Evolutionary conservation across 1,284 basidiomycete species (phyloP), one percentile per base, ranked within the genome.

Genomic region (Trichosporon inkin): DNA sequence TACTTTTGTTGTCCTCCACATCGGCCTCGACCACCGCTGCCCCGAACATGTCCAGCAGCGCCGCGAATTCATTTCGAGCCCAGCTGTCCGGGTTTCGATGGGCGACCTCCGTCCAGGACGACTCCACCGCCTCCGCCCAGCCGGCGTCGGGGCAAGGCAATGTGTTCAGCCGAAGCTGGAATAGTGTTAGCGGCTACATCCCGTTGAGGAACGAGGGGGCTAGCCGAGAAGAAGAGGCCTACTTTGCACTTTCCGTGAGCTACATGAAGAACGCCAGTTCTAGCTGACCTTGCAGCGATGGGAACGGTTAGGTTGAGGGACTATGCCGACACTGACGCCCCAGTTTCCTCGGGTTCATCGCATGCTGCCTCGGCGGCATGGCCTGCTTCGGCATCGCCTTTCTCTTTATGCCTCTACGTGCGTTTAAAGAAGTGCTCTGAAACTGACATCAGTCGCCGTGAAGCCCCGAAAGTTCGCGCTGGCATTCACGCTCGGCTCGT

Each of bases 301-400:
- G 74, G 74, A 76, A 61, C 58, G 73, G 72, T 76, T 53, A 60
- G 65, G 28, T 37, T 44, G 1, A 16, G 19, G 8, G 22, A 10
- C 16, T 4, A 35, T 28, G 2, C 10, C 38, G n/a, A 3, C 13
- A 22, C 53, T 60, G 22, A 61, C 54, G 53, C 49, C 39, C 24
- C 38, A 92, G 90, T 68, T 82, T 99, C 68, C 80, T 98, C 8
- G 95, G 92, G n/a, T 99, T 99, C 76, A 84, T 91, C 56, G 89
- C 86, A 24, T 98, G 94, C 73, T 80, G 95, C 52, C 80, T 90
- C 17, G 95, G 95, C 10, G 93, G 93, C 6, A 87, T 86, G 39
- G 89, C 94, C 1, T 99, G 95, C 80, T 99, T 99, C 82, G 87
- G 92, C 64, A 88, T 99, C 56, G 87, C 92, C 14, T 99, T 99